Conservation (phyloP, 306 rosid genomes). For the Lathyrus oleraceus region DNA sequence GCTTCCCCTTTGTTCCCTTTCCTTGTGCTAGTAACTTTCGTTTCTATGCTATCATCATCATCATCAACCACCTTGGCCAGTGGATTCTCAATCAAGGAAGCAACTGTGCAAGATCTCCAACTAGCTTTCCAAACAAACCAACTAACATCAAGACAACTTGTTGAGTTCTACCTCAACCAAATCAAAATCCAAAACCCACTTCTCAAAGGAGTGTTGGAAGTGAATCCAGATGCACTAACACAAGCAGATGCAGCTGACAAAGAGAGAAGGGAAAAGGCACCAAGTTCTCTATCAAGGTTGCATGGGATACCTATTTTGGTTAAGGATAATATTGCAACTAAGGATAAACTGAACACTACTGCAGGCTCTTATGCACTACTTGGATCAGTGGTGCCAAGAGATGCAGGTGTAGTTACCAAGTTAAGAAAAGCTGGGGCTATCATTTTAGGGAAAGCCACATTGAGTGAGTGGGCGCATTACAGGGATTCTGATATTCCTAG, state of each 20-base stretch:
- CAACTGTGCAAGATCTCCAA: slow-evolving; percentile 56
- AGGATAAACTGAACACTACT: slow-evolving; percentile 67
- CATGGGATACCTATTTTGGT: slow-evolving; percentile 71
- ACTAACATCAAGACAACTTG: slow-evolving; percentile 60
- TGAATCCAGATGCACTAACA: slow-evolving; percentile 61
- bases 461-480: slow-evolving; percentile 60
- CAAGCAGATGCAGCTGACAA: slow-evolving; percentile 55
- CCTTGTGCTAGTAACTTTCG: too few species aligned
- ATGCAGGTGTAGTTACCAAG: slow-evolving; percentile 61
- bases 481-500: slow-evolving; percentile 27
- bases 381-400: slow-evolving; percentile 64
- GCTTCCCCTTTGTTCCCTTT: too few species aligned
- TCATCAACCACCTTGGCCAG: background rate
- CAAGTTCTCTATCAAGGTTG: slow-evolving; percentile 30
- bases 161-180: slow-evolving; percentile 53
- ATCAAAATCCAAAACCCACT: slow-evolving; percentile 45
- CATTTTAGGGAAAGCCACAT: slow-evolving; percentile 63
- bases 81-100: slow-evolving; percentile 49
- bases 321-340: slow-evolving; percentile 69
- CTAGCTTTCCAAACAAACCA: slow-evolving; percentile 48
- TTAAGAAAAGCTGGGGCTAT: slow-evolving; percentile 71
- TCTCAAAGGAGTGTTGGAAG: slow-evolving; percentile 54
- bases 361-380: slow-evolving; percentile 65
- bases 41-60: background rate
- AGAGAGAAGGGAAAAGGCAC: slow-evolving; percentile 30